Conservation (phyloP, 371 early-diverging fungal species). For the Fennellomyces sp. region DNA sequence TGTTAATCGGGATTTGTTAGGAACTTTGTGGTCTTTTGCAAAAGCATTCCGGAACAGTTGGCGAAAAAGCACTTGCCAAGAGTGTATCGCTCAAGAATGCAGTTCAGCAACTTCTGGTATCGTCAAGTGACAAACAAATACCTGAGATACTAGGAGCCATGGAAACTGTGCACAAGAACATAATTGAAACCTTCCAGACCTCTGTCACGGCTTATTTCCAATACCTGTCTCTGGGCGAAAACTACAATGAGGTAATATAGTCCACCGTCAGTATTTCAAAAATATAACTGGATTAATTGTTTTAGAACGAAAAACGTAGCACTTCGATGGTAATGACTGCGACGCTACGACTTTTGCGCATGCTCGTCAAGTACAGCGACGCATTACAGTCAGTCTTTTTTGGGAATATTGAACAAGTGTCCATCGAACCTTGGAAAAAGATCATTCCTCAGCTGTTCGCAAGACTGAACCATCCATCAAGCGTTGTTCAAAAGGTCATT, state of each 20-base stretch:
- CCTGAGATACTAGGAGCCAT: constrained; percentile 12
- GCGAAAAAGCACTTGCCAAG: background rate
- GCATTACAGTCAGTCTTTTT: constrained; percentile 45
- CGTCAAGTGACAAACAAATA: background rate
- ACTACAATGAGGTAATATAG: constrained; percentile 18
- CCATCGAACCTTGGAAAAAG: constrained; percentile 65
- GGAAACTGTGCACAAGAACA: constrained; percentile 21
- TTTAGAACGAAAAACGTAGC: constrained; percentile 1
- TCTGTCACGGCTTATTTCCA: constrained; percentile 38
- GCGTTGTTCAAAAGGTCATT: constrained; percentile 54
- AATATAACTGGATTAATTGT: background rate
- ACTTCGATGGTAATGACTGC: constrained; percentile 59
- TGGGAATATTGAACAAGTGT: constrained; percentile 44
- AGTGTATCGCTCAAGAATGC: background rate
- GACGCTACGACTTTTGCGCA: constrained; percentile 65
- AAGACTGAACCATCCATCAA: constrained; percentile 68
- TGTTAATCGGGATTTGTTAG: background rate
- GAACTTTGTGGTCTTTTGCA: constrained; percentile 2
- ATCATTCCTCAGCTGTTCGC: constrained; percentile 85
- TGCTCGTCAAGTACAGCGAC: constrained; percentile 69
- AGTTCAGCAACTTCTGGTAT: background rate
- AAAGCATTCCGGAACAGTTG: constrained; percentile 7
- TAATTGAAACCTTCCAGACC: constrained; percentile 26
- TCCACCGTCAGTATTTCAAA: background rate
- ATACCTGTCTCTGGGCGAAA: constrained; percentile 33